Conservation (phyloP, 257 asterid genomes). For the Leonotis leonurus region DNA sequence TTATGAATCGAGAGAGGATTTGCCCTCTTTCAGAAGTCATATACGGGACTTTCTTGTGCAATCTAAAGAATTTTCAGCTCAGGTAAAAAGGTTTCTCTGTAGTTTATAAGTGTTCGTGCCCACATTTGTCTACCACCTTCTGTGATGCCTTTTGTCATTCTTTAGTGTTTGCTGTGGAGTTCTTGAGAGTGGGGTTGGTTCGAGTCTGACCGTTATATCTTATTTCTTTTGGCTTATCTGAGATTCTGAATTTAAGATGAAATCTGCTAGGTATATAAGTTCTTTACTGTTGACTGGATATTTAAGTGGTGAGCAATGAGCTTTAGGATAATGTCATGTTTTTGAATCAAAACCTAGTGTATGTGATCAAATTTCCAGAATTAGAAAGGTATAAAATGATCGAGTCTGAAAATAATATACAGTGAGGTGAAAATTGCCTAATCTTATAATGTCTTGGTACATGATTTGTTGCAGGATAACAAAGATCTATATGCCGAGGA, state of each 20-base stretch:
- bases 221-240: no score
- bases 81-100: conserved; percentile 39
- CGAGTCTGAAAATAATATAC: neutral
- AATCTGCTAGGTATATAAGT: no score
- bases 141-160: neutral
- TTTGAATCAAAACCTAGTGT: no score
- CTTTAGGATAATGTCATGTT: neutral
- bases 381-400: neutral
- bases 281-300: no score
- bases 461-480: conserved; percentile 57
- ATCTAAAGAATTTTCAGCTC: conserved; percentile 95
- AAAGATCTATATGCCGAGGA: conserved; percentile 94
- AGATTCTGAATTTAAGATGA: no score
- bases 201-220: neutral
- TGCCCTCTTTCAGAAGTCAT: conserved; percentile 68
- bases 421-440: neutral
- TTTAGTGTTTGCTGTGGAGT: neutral
- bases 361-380: neutral
- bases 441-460: neutral
- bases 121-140: neutral
- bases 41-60: conserved; percentile 94
- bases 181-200: neutral
- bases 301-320: neutral
- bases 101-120: neutral
- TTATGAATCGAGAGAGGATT: conserved; percentile 62